Evolutionary conservation across 129 eudicot genomes (phyloP).

Genomic region (Flaveria robusta): DNA sequence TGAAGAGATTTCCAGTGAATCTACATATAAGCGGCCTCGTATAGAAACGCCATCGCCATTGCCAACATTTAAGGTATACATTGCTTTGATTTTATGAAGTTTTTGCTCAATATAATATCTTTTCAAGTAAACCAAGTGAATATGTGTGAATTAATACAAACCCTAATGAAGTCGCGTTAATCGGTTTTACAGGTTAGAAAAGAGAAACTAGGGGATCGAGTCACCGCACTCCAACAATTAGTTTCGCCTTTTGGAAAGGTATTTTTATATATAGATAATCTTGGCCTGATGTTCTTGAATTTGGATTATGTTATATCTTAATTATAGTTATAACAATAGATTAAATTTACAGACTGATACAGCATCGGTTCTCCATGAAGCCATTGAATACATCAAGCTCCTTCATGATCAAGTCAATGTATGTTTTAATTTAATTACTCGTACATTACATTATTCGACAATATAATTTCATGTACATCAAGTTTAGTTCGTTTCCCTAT

Average conservation of each 20-base stretch:
- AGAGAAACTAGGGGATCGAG: conserved; percentile 96
- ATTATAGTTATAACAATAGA: not conserved
- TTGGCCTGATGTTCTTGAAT: not conserved
- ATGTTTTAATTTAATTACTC: conserved; percentile 26
- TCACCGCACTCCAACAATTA: conserved; percentile 96
- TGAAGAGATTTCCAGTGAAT: conserved; percentile 47
- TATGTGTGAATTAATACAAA: not conserved
- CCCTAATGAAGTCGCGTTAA: conserved; percentile 14
- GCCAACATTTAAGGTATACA: conserved; percentile 85
- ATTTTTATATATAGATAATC: not conserved
- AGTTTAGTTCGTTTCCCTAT: not conserved
- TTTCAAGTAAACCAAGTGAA: not conserved
- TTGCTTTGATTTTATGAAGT: not conserved
- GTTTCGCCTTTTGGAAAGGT: conserved; percentile 99
- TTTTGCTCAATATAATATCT: not conserved
- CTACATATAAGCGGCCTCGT: conserved; percentile 64
- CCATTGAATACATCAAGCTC: conserved; percentile 90
- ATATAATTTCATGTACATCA: not conserved
- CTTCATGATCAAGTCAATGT: conserved; percentile 96
- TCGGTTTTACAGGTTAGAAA: conserved; percentile 73
- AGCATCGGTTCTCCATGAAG: conserved; percentile 98
- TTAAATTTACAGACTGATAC: conserved; percentile 79
- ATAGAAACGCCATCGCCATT: conserved; percentile 86
- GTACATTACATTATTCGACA: not conserved
- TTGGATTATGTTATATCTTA: no score